Base-by-base conservation (phyloP, 768 basidiomycete genomes). In the Coprinellus micaceus region DNA sequence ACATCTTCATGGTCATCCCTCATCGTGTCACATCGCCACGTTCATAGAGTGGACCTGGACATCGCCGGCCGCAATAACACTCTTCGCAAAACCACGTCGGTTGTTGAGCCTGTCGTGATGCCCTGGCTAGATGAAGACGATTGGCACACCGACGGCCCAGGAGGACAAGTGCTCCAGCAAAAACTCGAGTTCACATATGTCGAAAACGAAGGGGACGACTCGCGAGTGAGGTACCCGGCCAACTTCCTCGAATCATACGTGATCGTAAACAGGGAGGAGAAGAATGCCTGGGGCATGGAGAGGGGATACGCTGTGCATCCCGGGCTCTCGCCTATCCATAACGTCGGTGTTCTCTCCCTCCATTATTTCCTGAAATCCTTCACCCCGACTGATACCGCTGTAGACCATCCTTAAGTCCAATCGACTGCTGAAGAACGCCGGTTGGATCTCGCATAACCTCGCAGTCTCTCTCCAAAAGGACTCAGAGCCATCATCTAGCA, bases 361-460 rank as follows among this genome's bases (percentile, higher is more conserved):
- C n/a, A n/a, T n/a, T n/a, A n/a, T n/a, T n/a, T n/a, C n/a, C n/a
- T n/a, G n/a, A n/a, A n/a, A n/a, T 82, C 86, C 64, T 70, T 83
- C 55, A 65, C 86, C 12, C 78, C 81, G 0, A 85, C 84, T 2
- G 72, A 84, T 61, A 86, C 86, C 67, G n/a, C n/a, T n/a, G n/a
- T 86, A 83, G 83, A 80, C 80, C 3, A 78, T 82, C 50, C 74
- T 84, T 0, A 78, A 84, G 4, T 82, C 79, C 33, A 86, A 85
- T 67, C 76, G 84, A 2, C 71, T 83, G 9, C 66, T 80, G 49
- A 77, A 83, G 30, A 86, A 86, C 53, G 83, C 79, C 3, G 82
- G 86, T 61, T 88, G 84, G 81, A 84, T 84, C 2, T 77, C 82
- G 30, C 82, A 86, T 64, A 82, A 83, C 63, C 67, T 85, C 4